Evolutionary conservation across 2,329 filamentous ascomycete species (phyloP), one percentile per base, ranked within the genome.

Genomic region (Aspergillus phoenicis): DNA sequence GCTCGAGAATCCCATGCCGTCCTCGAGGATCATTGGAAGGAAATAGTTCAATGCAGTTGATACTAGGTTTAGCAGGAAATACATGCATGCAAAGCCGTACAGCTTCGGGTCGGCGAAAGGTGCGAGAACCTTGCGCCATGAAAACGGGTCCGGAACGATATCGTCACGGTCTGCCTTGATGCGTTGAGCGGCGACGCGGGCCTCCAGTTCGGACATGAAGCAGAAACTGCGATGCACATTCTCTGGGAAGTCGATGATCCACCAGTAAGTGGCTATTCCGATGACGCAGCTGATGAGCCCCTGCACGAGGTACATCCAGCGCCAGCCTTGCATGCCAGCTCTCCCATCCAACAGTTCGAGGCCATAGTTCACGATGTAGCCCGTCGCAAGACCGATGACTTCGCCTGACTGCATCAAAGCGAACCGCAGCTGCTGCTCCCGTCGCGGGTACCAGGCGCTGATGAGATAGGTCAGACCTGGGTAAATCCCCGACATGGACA

Each of bases 181-280:
- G 5, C 87, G 80, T 4, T 77, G 73, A 2, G 85, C 78, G 1
- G 85, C 86, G 3, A 89, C 68, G n/a, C 77, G 72, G 39, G 83
- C 82, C 70, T 90, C 87, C 17, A 81, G 76, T 7, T 80, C 69
- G 2, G 80, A 82, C 22, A 90, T 78, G 68, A 90, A 90, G 66
- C 71, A 78, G 64, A 86, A 83, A 54, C 84, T 87, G 11, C 75
- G 75, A 56, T 85, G 79, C 1, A 85, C 80, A 26, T 85, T 80
- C 66, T 90, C 87, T 0, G 87, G 87, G 63, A 90, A 90, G 68
- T 89, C 87, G 45, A 89, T 80, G 77, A 90, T 89, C 87, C 87
- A 90, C 81, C 86, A 88, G 68, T 87, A 89, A 0, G 87, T 89
- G 11, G 82, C 60, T 30, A 88, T 67, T 3, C 87, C 87, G 20